Evolutionary conservation across 2,329 filamentous ascomycete species (phyloP).

Genomic region (Mycogone perniciosa): DNA sequence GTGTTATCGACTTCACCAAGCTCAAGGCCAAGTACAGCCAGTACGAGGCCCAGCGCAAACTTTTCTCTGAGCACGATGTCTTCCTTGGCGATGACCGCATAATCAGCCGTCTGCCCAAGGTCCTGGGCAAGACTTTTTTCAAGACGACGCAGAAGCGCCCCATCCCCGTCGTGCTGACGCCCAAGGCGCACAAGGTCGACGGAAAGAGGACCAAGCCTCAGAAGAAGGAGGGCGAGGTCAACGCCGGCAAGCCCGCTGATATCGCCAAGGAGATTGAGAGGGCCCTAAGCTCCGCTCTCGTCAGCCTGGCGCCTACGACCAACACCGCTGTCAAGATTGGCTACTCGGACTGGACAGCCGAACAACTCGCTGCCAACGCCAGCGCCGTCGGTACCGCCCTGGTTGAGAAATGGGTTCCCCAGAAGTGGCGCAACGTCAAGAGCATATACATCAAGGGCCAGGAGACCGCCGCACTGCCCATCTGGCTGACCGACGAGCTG

Average conservation of each 20-base stretch:
- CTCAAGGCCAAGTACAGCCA: constrained; percentile 76
- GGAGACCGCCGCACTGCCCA: constrained; percentile 80
- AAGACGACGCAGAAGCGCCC: constrained; percentile 76
- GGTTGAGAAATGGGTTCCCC: constrained; percentile 72
- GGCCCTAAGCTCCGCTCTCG: constrained; percentile 68
- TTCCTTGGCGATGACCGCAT: constrained; percentile 92
- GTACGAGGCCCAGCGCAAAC: constrained; percentile 79
- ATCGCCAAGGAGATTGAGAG: constrained; percentile 77
- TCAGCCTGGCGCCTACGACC: constrained; percentile 71
- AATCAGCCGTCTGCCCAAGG: constrained; percentile 62
- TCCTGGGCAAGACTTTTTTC: constrained; percentile 91
- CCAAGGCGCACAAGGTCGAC: constrained; percentile 55
- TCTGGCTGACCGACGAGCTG: constrained; percentile 89
- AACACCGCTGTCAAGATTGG: constrained; percentile 79
- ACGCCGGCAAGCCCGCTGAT: constrained; percentile 52
- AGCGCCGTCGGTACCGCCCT: constrained; percentile 62
- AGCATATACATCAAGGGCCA: constrained; percentile 86
- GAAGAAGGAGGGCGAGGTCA: constrained; percentile 42
- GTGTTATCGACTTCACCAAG: constrained; percentile 76
- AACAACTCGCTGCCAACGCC: constrained; percentile 76
- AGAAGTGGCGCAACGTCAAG: constrained; percentile 82
- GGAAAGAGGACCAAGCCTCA: constrained; percentile 52
- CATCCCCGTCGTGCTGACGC: constrained; percentile 68
- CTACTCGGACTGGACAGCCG: constrained; percentile 63
- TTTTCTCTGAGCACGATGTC: constrained; percentile 80